Evolutionary conservation across 805 yeast species (phyloP), one percentile per base, ranked within the genome.

Genomic region (Schwanniomyces occidentalis): DNA sequence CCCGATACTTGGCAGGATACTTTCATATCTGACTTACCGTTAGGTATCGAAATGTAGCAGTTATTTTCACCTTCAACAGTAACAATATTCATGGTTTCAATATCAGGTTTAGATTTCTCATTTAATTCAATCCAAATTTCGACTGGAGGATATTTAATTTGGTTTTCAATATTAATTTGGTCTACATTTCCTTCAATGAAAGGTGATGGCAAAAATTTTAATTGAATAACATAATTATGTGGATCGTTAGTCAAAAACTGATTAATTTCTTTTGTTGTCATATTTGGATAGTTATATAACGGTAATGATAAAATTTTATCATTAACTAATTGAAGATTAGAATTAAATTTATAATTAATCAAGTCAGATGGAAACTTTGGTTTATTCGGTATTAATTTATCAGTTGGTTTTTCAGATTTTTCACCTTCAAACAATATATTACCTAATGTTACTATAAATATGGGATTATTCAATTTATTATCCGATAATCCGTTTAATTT

Each of bases 71-170:
- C 63, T 18, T 72, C 73, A 1, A 71, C 71, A 0, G 74, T 59
- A 1, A 73, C 66, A 2, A 72, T 51, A 23, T 64, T 64, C 35
- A 76, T 44, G 8, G 68, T 53, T 16, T 61, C 69, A 21, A 65
- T 41, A 22, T 61, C 71, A 1, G 68, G 69, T 24, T 42, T 51
- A 8, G 59, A 58, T n/a, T 40, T 35, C 10, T 61, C 61, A 35
- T 54, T 61, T 30, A 74, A 52, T 30, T 68, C 74, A 22, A 71
- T 56, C 80, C 82, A 77, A 29, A 79, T 58, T 46, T 78, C 84
- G 5, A 79, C 54, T 1, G 82, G 78, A 3, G 84, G 82, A 29
- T 63, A 65, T 25, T 59, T 48, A 32, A 56, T 48, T 35, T 56
- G 52, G 6, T 49, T 46, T 5, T 45, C 44, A 8, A 40, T 27